phyloP scores from a whole-genome alignment of 805 yeast species.

The Candida lessepsii region DNA sequence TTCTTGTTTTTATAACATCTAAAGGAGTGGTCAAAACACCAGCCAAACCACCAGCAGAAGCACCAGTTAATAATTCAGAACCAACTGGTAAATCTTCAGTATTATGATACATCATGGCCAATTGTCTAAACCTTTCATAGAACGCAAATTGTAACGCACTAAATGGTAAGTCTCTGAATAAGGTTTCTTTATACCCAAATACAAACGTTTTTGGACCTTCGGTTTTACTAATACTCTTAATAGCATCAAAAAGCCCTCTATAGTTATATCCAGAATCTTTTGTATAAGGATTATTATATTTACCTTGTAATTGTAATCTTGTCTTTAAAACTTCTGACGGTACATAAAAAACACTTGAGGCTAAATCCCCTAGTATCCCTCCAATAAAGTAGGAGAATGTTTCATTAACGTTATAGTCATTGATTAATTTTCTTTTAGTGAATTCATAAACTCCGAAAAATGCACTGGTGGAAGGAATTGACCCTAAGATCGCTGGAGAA shows the following conservation, averaged over 20 bases:
- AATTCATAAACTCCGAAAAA: constrained; percentile 90
- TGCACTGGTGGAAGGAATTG: constrained; percentile 91
- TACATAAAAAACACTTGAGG: constrained; percentile 83
- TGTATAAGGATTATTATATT: constrained; percentile 74
- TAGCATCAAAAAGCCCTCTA: constrained; percentile 69
- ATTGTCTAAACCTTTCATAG: constrained; percentile 76
- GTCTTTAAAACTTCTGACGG: constrained; percentile 96
- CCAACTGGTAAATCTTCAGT: constrained; percentile 50
- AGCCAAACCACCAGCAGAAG: constrained; percentile 92
- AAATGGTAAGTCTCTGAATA: constrained; percentile 90
- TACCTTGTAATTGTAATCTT: constrained; percentile 88
- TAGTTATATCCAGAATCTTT: constrained; percentile 81
- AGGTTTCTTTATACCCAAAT: constrained; percentile 92
- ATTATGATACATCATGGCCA: constrained; percentile 46
- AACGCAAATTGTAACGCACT: constrained; percentile 95
- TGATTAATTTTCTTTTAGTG: constrained; percentile 68
- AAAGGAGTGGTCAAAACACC: constrained; percentile 87
- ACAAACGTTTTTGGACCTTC: constrained; percentile 81
- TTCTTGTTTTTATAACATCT: constrained; percentile 88
- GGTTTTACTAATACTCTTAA: constrained; percentile 52
- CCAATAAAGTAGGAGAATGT: constrained; percentile 77
- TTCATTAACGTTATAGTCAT: constrained; percentile 65
- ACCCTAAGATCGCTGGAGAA: constrained; percentile 86
- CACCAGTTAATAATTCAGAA: constrained; percentile 82
- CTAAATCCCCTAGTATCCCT: constrained; percentile 92